Percentiles rank a stretch among this genome's conserved stretches.
Evolutionary conservation across 805 yeast species (phyloP).

Genomic region (Cyberlindnera sargentensis): DNA sequence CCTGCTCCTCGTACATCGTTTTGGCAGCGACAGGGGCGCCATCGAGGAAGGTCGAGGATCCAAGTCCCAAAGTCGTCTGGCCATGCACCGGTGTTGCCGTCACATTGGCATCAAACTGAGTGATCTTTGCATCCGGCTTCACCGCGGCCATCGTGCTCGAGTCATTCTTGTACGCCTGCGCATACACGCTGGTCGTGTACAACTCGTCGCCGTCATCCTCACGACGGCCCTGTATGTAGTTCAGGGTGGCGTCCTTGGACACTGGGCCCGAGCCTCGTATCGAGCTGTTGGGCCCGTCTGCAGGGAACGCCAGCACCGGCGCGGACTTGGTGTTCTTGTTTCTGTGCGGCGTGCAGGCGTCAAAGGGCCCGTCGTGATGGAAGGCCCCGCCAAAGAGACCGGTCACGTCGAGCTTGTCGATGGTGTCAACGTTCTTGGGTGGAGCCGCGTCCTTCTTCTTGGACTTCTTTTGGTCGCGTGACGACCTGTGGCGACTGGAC

Average conservation of each 20-base stretch:
- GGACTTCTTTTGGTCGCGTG: slow-evolving; percentile 6
- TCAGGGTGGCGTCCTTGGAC: slow-evolving; percentile 55
- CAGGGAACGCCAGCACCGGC: slow-evolving; percentile 94
- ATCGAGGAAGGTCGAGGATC: slow-evolving; percentile 86
- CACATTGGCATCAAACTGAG: slow-evolving; percentile 62
- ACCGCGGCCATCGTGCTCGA: slow-evolving; percentile 32
- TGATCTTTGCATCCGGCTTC: slow-evolving; percentile 42
- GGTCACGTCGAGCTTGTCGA: slow-evolving; percentile 93
- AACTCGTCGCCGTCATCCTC: slow-evolving; percentile 40
- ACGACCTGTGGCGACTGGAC: slow-evolving; percentile 2
- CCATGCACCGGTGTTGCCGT: slow-evolving; percentile 80
- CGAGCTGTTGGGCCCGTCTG: slow-evolving; percentile 87
- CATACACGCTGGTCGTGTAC: slow-evolving; percentile 17
- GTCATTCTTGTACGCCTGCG: slow-evolving; percentile 3
- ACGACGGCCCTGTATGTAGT: slow-evolving; percentile 70
- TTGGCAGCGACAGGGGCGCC: slow-evolving; percentile 83
- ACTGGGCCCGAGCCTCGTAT: slow-evolving; percentile 61
- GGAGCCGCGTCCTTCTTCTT: slow-evolving; percentile 38
- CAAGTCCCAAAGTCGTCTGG: slow-evolving; percentile 77
- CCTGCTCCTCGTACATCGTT: slow-evolving; percentile 33
- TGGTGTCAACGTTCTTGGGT: slow-evolving; percentile 80
- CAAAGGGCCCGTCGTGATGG: slow-evolving; percentile 99
- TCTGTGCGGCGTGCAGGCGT: slow-evolving; percentile 96
- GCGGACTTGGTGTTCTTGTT: slow-evolving; percentile 71
- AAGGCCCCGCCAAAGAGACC: slow-evolving; percentile 91